Percentiles rank a stretch among this genome's conserved stretches.
Conservation (phyloP, 2,329 filamentous ascomycete genomes). For the Cyphellophora attinorum region DNA sequence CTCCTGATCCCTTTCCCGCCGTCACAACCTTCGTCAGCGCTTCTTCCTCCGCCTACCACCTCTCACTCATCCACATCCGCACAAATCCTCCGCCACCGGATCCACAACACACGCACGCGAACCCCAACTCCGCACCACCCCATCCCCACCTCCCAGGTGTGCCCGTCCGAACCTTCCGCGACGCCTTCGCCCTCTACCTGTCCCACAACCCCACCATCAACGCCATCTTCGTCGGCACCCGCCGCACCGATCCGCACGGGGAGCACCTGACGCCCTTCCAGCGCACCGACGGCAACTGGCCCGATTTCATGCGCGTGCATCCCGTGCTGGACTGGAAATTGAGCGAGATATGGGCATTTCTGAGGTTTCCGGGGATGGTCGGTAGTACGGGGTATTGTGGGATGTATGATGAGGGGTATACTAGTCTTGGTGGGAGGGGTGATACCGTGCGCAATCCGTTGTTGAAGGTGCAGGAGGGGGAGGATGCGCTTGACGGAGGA, state of each 20-base stretch:
- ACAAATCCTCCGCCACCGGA: conserved; percentile 38
- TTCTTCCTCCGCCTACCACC: conserved; percentile 59
- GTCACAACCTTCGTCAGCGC: conserved; percentile 73
- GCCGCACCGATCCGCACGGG: conserved; percentile 87
- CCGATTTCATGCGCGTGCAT: conserved; percentile 82
- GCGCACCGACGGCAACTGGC: conserved; percentile 81
- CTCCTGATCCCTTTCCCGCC: conserved; percentile 71
- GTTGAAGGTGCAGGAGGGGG: conserved; percentile 36
- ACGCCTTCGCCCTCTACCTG: conserved; percentile 70
- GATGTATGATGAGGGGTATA: conserved; percentile 83
- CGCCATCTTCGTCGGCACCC: conserved; percentile 79
- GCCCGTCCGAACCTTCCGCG: conserved; percentile 51
- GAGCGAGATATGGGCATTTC: conserved; percentile 82
- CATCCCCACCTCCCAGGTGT: not conserved
- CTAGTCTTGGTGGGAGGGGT: conserved; percentile 77
- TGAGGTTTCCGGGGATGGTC: conserved; percentile 39
- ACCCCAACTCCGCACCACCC: not conserved
- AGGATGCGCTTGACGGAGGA: conserved; percentile 11
- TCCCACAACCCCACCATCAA: conserved; percentile 41
- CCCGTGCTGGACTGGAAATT: conserved; percentile 98
- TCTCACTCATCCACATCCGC: conserved; percentile 65
- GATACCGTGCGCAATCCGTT: conserved; percentile 87
- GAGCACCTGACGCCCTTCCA: conserved; percentile 72
- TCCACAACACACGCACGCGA: conserved; percentile 5
- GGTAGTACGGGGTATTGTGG: conserved; percentile 55